Evolutionary conservation across 495 filamentous ascomycete species (phyloP).

Genomic region (Penicillium steckii): DNA sequence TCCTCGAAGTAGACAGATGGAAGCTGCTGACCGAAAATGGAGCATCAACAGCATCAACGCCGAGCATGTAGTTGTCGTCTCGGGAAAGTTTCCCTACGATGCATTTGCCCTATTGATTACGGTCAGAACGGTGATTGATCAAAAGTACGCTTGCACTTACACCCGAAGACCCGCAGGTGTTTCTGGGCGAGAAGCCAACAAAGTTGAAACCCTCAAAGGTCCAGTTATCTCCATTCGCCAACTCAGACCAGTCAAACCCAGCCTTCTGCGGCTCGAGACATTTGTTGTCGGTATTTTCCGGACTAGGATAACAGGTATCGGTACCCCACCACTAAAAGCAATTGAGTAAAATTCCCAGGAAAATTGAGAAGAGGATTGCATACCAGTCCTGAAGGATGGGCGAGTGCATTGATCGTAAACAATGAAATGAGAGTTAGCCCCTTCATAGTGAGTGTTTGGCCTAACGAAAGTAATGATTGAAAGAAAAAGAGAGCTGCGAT

Average conservation of each 20-base stretch:
- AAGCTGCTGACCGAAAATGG: slow-evolving; percentile 74
- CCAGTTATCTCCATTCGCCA: slow-evolving; percentile 57
- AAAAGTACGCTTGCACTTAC: slow-evolving; percentile 33
- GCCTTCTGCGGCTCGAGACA: slow-evolving; percentile 61
- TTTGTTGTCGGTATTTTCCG: slow-evolving; percentile 74
- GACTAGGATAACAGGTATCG: slow-evolving; percentile 62
- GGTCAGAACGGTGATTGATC: neutral
- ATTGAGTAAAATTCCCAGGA: slow-evolving; percentile 6
- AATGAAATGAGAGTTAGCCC: slow-evolving; percentile 26
- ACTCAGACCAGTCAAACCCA: slow-evolving; percentile 73
- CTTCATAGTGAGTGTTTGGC: slow-evolving; percentile 7
- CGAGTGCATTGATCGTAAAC: slow-evolving; percentile 21
- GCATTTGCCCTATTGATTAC: slow-evolving; percentile 52
- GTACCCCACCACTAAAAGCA: slow-evolving; percentile 52
- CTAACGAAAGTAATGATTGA: neutral
- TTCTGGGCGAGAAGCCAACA: slow-evolving; percentile 62
- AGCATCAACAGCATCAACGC: slow-evolving; percentile 48
- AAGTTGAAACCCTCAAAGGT: slow-evolving; percentile 70
- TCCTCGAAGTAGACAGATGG: slow-evolving; percentile 66
- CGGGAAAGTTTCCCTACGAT: slow-evolving; percentile 58
- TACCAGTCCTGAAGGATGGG: slow-evolving; percentile 34
- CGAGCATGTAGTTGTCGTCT: slow-evolving; percentile 37
- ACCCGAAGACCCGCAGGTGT: slow-evolving; percentile 45
- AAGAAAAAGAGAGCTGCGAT: slow-evolving; percentile 8
- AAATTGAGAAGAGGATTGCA: neutral